phyloP scores from a whole-genome alignment of 2,329 filamentous ascomycete species.

The Penicillium thymicola region DNA sequence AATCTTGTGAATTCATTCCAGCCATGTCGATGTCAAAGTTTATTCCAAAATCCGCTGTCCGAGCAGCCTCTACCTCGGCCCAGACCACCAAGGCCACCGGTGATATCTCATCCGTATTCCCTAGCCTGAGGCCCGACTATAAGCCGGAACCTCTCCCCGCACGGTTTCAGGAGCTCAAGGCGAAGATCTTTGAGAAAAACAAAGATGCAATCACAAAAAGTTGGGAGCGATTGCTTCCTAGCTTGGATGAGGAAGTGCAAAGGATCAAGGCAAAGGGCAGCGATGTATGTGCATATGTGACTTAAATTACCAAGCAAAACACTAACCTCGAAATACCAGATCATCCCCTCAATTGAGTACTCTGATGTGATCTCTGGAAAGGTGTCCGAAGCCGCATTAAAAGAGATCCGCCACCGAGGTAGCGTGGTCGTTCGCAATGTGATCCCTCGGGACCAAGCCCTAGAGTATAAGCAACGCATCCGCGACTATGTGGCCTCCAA shows the following conservation, averaged over 20 bases:
- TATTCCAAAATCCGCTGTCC: conserved; percentile 27
- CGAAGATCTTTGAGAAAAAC: conserved; percentile 38
- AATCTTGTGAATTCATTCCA: not conserved
- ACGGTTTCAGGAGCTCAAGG: conserved; percentile 44
- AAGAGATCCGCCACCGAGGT: conserved; percentile 58
- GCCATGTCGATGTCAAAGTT: conserved; percentile 31
- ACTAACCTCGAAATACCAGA: conserved; percentile 21
- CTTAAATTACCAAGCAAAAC: not conserved
- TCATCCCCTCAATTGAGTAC: conserved; percentile 45
- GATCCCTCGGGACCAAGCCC: conserved; percentile 59
- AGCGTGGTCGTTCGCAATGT: conserved; percentile 64
- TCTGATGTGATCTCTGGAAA: conserved; percentile 39
- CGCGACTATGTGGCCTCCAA: conserved; percentile 65
- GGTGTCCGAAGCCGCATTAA: conserved; percentile 34
- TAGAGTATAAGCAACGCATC: conserved; percentile 62
- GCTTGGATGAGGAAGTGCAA: conserved; percentile 40
- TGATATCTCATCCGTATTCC: conserved; percentile 50
- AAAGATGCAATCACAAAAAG: conserved; percentile 39
- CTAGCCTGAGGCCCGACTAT: conserved; percentile 44
- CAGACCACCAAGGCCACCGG: conserved; percentile 44
- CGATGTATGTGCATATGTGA: conserved; percentile 29
- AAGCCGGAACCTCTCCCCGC: conserved; percentile 41
- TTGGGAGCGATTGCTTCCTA: conserved; percentile 43
- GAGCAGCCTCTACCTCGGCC: conserved; percentile 31
- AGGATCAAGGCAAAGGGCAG: conserved; percentile 42